A percentile compares a stretch with the other conserved stretches of the same genome.
Evolutionary conservation across 352 stramenopile genomes (phyloP).

Genomic region (Labyrinthula sp.): DNA sequence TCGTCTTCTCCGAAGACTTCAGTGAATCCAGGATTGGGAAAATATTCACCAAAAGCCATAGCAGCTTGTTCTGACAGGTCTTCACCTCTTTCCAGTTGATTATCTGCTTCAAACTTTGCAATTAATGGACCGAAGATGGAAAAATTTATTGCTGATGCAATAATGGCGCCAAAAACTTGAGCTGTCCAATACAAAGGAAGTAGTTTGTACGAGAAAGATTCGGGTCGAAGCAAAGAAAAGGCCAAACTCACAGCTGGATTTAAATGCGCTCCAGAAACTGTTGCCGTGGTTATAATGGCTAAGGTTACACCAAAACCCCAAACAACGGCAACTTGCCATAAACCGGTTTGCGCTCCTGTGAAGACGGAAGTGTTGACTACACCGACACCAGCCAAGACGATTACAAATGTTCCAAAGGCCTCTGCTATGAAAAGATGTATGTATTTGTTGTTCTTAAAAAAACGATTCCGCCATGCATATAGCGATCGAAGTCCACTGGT

Average conservation of each 20-base stretch:
- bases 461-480: no score
- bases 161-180: conserved; percentile 42
- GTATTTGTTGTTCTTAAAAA: no score
- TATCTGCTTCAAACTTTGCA: conserved; percentile 37
- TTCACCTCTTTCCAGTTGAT: conserved; percentile 36
- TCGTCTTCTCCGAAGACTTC: conserved; percentile 29
- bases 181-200: conserved; percentile 42
- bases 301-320: conserved; percentile 41
- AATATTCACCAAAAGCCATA: conserved; percentile 47
- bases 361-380: conserved; percentile 2
- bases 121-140: conserved; percentile 41
- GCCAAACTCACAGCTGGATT: conserved; percentile 46
- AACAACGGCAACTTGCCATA: conserved; percentile 35
- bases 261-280: conserved; percentile 44
- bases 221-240: conserved; percentile 38
- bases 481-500: no score
- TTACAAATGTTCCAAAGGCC: conserved; percentile 9
- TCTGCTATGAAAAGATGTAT: no score
- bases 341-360: conserved; percentile 13
- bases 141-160: conserved; percentile 38
- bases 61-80: conserved; percentile 41
- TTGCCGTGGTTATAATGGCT: conserved; percentile 39
- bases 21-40: conserved; percentile 40
- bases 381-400: conserved; percentile 9
- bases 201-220: conserved; percentile 36